Base-by-base conservation (phyloP, 345 rosid species). In the Cardiospermum halicacabum region DNA sequence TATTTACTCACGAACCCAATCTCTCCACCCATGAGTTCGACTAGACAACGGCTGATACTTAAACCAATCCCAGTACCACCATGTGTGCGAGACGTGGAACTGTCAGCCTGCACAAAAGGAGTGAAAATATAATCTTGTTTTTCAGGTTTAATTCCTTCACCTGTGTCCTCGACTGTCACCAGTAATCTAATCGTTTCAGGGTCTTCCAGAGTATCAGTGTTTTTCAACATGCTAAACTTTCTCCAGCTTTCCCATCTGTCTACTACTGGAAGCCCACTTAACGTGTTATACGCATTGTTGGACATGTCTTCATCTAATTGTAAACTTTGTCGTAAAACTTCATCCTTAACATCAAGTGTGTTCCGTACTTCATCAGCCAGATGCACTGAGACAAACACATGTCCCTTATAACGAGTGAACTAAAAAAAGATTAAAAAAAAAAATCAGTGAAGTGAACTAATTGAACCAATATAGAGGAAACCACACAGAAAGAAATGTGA, bases 41-140 rank as follows among this genome's bases (percentile, higher is more conserved):
- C 97, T 62, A 94, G 78, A 73, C 83, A 84, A 70, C 82, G 86
- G 84, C 97, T 86, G 53, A 94, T 89, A 76, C 99, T 94, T 69
- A 94, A 74, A 56, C 99, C 99, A 60, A 94, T 94, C 59, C 97
- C 97, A 16, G 97, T 94, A 22, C 99, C 97, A 65, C 99, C 99
- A 75, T 94, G 83, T 16, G 88, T 89, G 48, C 99, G 85, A 7
- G 99, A 94, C 30, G 97, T 94, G 56, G 99, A 94, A 68, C 97
- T 94, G 66, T 94, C 99, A 7, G 96, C 99, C 77, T 94, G 99
- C 88, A 94, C 80, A 68, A 94, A 94, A 56, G 97, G 99, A 3
- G 95, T 91, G 82, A 94, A 94, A 64, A 94, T 91, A 6, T 83
- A 82, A 64, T 66, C 69, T 56, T 94, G 96, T 60, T 92, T 96